Conservation (phyloP, 192 early-diverging fungal genomes). For the Backusella sp. region DNA sequence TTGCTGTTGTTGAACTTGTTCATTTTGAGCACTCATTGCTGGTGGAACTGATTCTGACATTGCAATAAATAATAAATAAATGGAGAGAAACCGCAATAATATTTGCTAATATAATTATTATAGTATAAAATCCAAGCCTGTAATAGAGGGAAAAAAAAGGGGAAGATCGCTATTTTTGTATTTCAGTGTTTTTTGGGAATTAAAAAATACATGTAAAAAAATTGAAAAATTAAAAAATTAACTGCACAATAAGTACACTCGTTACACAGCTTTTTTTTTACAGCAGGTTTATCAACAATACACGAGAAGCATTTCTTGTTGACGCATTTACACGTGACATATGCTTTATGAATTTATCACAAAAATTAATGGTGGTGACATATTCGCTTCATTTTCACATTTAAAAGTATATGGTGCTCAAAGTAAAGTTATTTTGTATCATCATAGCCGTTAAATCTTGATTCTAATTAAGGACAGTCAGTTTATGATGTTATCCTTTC, state of each 20-base stretch:
- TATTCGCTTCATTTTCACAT: no score
- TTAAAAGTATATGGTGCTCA: no score
- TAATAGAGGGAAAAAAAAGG: not conserved
- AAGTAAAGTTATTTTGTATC: no score
- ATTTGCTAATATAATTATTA: not conserved
- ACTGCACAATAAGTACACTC: not conserved
- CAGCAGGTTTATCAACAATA: not conserved
- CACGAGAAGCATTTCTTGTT: not conserved
- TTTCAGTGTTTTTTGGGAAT: not conserved
- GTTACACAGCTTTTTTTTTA: not conserved
- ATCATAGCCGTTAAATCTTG: no score
- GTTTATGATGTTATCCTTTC: no score
- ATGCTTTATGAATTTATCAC: not conserved
- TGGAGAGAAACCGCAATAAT: not conserved
- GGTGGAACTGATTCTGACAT: conserved; percentile 1
- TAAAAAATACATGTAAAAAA: not conserved
- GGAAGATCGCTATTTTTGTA: not conserved
- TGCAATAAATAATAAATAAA: not conserved
- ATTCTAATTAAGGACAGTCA: no score
- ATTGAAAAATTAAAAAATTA: not conserved
- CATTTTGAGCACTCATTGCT: not conserved
- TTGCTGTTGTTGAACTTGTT: not conserved
- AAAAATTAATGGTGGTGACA: no score
- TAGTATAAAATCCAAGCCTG: not conserved
- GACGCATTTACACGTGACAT: not conserved